phyloP scores from a whole-genome alignment of 495 filamentous ascomycete species.

The Acidomyces sp. region DNA sequence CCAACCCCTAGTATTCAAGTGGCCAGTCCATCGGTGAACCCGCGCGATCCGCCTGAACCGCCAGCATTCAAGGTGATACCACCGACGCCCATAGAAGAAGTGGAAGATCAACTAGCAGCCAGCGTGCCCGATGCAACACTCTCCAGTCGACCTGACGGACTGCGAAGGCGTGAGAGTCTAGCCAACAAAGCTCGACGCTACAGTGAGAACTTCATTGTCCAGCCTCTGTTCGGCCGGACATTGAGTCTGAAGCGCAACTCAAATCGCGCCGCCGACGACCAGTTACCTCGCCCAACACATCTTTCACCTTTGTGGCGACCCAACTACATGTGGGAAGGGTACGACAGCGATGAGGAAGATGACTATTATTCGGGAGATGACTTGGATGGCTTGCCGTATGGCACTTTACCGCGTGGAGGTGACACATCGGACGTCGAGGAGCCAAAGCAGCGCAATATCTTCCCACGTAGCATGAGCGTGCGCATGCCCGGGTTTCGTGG shows the following conservation, averaged over 20 bases:
- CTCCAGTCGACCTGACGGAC: slow-evolving; percentile 8
- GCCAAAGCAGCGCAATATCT: slow-evolving; percentile 8
- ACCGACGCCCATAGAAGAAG: slow-evolving; percentile 50
- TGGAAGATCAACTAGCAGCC: slow-evolving; percentile 35
- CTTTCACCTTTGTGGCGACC: slow-evolving; percentile 77
- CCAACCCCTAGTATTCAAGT: slow-evolving; percentile 5
- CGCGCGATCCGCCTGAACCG: slow-evolving; percentile 55
- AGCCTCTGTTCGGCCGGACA: slow-evolving; percentile 24
- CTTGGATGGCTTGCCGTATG: slow-evolving; percentile 15
- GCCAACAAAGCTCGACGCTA: slow-evolving; percentile 29
- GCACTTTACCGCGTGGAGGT: slow-evolving; percentile 24
- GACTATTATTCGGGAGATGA: slow-evolving; percentile 29
- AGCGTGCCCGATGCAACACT: not conserved
- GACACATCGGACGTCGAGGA: slow-evolving; percentile 26
- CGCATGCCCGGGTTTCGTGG: slow-evolving; percentile 20
- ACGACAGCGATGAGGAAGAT: slow-evolving; percentile 36
- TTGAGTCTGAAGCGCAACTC: slow-evolving; percentile 14
- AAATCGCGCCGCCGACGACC: slow-evolving; percentile 21
- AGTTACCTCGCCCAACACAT: slow-evolving; percentile 32
- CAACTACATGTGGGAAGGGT: slow-evolving; percentile 55
- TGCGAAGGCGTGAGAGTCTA: slow-evolving; percentile 23
- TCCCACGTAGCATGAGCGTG: slow-evolving; percentile 19
- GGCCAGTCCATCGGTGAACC: slow-evolving; percentile 48
- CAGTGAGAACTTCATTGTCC: slow-evolving; percentile 26
- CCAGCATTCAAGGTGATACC: slow-evolving; percentile 63